phyloP scores from a whole-genome alignment of 2,329 filamentous ascomycete genomes.

The Diaporthe citrichinensis region DNA sequence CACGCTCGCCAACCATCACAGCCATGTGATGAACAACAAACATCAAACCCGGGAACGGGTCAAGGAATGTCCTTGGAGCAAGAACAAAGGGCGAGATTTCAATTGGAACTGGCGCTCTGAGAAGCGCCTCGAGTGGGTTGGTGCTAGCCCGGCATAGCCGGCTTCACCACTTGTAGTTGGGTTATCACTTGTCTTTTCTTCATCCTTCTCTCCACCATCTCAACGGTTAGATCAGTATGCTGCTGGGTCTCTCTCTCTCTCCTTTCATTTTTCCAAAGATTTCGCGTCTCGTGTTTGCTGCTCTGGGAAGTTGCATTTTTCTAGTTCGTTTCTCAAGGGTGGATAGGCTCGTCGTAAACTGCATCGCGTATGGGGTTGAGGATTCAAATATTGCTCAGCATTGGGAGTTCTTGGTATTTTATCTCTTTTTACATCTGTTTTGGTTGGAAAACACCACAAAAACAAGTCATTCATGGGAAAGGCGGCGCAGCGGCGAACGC shows the following conservation, averaged over 20 bases:
- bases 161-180: conserved; percentile 76
- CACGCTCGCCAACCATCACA: conserved; percentile 43
- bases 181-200: conserved; percentile 52
- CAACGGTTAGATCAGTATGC: conserved; percentile 33
- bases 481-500: conserved; percentile 44
- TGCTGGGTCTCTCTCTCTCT: conserved; percentile 47
- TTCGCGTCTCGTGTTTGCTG: conserved; percentile 42
- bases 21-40: conserved; percentile 53
- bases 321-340: conserved; percentile 42
- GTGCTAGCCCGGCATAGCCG: conserved; percentile 71
- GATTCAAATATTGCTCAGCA: conserved; percentile 37
- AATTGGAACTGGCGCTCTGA: conserved; percentile 73
- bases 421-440: conserved; percentile 49
- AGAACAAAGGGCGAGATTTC: conserved; percentile 68
- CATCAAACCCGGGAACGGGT: conserved; percentile 59
- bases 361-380: conserved; percentile 43
- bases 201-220: conserved; percentile 29
- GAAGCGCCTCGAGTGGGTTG: conserved; percentile 87
- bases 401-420: conserved; percentile 42
- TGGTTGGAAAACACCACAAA: conserved; percentile 50
- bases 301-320: conserved; percentile 43
- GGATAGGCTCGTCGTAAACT: conserved; percentile 42
- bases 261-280: conserved; percentile 45
- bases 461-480: conserved; percentile 47
- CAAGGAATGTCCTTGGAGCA: conserved; percentile 70